Conservation (phyloP, 2,329 filamentous ascomycete species). For the Aspergillus luchuensis region DNA sequence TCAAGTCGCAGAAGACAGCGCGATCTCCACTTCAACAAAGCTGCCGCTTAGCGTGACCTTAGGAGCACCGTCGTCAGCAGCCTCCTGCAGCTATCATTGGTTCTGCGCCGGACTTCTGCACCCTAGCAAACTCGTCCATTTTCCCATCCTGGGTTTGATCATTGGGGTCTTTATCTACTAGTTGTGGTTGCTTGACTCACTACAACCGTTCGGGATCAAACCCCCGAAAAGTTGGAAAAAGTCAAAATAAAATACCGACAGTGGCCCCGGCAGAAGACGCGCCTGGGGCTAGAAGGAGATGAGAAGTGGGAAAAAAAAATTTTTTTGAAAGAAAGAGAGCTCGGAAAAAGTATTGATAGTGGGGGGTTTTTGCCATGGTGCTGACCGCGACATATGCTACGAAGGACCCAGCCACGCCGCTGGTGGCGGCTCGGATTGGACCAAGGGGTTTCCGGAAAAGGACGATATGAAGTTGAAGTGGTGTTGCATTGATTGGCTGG, state of each 20-base stretch:
- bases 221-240: neutral
- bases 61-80: neutral
- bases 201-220: neutral
- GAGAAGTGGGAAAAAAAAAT: neutral
- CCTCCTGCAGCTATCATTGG: slow-evolving; percentile 6
- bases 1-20: neutral
- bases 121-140: neutral
- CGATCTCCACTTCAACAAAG: neutral
- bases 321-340: too few species aligned
- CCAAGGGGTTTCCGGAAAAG: slow-evolving; percentile 12
- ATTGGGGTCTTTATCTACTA: too few species aligned
- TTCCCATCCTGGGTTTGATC: neutral
- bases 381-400: neutral
- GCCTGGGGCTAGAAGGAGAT: neutral
- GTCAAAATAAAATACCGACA: neutral
- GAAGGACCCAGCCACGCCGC: neutral
- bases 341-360: neutral
- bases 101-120: neutral
- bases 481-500: slow-evolving; percentile 27
- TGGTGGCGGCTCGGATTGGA: neutral
- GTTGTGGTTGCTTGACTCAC: neutral
- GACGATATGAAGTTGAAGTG: slow-evolving; percentile 18
- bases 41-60: slow-evolving; percentile 2
- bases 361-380: slow-evolving; percentile 12
- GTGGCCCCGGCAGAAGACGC: neutral